Evolutionary conservation across 1,284 basidiomycete genomes (phyloP).

Genomic region (Malassezia japonica): DNA sequence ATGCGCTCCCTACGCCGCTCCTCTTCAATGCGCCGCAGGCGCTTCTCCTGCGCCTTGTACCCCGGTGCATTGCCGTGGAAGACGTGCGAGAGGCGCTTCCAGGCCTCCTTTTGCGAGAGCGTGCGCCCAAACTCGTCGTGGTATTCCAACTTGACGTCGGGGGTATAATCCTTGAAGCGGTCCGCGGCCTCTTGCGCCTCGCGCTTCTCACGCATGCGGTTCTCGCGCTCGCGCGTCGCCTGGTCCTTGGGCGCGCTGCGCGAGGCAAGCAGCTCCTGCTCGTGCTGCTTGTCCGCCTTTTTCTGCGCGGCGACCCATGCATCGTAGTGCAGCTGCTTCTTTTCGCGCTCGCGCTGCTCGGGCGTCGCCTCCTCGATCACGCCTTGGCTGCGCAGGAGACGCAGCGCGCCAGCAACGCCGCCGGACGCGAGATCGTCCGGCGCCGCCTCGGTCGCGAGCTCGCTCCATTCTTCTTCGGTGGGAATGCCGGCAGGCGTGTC

Average conservation of each 20-base stretch:
- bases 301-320: slow-evolving; percentile 81
- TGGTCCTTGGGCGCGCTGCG: slow-evolving; percentile 57
- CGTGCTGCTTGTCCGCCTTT: slow-evolving; percentile 63
- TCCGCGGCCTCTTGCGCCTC: slow-evolving; percentile 76
- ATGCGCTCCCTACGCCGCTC: slow-evolving; percentile 42
- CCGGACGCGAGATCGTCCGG: slow-evolving; percentile 11
- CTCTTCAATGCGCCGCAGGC: slow-evolving; percentile 36
- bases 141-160: slow-evolving; percentile 90
- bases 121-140: slow-evolving; percentile 78
- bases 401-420: slow-evolving; percentile 76
- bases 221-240: slow-evolving; percentile 86
- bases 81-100: slow-evolving; percentile 47
- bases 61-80: slow-evolving; percentile 47
- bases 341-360: slow-evolving; percentile 69
- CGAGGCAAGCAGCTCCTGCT: slow-evolving; percentile 59
- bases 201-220: slow-evolving; percentile 76
- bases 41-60: slow-evolving; percentile 40
- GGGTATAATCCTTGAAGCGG: slow-evolving; percentile 84
- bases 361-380: slow-evolving; percentile 61
- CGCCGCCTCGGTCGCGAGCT: not conserved
- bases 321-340: slow-evolving; percentile 72
- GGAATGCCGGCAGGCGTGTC: not conserved
- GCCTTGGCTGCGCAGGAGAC: slow-evolving; percentile 83
- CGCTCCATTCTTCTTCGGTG: not conserved
- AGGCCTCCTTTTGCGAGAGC: slow-evolving; percentile 73